A percentile compares a stretch with the other conserved stretches of the same genome.
phyloP scores from a whole-genome alignment of 331 rosid genomes.

The Rhamnella rubrinervis region DNA sequence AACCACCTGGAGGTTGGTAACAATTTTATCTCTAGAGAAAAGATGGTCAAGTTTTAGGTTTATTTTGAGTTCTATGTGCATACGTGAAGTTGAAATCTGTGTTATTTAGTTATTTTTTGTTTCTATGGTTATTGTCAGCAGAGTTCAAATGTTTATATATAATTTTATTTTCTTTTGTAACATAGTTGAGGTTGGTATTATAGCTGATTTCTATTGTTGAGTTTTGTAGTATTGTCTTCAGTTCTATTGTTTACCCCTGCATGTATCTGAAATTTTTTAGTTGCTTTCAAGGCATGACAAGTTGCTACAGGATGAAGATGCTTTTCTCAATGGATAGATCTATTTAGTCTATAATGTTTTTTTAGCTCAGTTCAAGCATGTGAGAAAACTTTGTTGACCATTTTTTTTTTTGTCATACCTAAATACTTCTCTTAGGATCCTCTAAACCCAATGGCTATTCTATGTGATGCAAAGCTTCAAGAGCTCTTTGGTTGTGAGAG shows the following conservation, averaged over 20 bases:
- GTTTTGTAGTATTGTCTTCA: too few species aligned
- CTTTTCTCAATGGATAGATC: not conserved
- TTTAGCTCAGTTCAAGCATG: conserved; percentile 8
- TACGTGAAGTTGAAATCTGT: too few species aligned
- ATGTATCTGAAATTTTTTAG: too few species aligned
- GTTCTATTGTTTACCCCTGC: too few species aligned
- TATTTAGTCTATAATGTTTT: conserved; percentile 1
- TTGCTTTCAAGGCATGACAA: too few species aligned
- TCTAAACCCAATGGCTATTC: conserved; percentile 58
- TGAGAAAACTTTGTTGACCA: conserved; percentile 9
- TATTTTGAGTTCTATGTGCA: not conserved
- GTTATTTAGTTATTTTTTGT: too few species aligned
- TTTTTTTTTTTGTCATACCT: conserved; percentile 13
- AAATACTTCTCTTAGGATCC: conserved; percentile 58
- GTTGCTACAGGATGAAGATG: too few species aligned
- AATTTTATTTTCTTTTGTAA: too few species aligned
- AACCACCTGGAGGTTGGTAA: conserved; percentile 60
- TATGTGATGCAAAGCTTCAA: conserved; percentile 72
- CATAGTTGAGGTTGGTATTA: too few species aligned
- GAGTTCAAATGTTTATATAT: too few species aligned
- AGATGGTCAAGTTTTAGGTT: not conserved
- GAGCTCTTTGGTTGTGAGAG: conserved; percentile 80
- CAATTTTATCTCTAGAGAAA: not conserved
- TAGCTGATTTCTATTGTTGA: too few species aligned
- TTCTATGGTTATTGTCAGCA: too few species aligned